phyloP scores from a whole-genome alignment of 2,329 filamentous ascomycete genomes.

The Microcera coccophila region DNA sequence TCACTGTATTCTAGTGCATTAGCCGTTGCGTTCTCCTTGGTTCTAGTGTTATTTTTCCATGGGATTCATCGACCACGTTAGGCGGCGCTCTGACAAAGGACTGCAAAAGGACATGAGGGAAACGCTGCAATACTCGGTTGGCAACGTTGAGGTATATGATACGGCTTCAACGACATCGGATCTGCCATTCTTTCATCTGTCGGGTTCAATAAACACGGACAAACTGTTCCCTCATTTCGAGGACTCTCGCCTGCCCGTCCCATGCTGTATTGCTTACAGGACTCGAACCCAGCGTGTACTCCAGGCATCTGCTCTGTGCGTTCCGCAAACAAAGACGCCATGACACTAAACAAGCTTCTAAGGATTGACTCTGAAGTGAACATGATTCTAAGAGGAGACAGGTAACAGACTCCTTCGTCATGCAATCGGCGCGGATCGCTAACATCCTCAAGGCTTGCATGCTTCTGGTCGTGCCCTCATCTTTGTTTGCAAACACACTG shows the following conservation, averaged over 20 bases:
- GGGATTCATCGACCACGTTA: conserved; percentile 22
- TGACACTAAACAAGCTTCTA: too few relatives aligned
- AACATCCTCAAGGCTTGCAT: too few relatives aligned
- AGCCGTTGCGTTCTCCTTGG: conserved; percentile 21
- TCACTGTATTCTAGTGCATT: conserved; percentile 31
- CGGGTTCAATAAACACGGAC: conserved; percentile 31
- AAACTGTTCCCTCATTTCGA: conserved; percentile 24
- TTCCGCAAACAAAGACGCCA: too few relatives aligned
- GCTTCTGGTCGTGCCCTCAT: too few relatives aligned
- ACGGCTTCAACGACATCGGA: conserved; percentile 21
- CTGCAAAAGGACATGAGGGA: conserved; percentile 18
- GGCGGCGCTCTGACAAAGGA: conserved; percentile 16
- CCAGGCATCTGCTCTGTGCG: too few relatives aligned
- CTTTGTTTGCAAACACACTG: too few relatives aligned
- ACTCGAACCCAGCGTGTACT: too few relatives aligned
- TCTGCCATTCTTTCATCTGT: conserved; percentile 26
- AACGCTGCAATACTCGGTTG: conserved; percentile 15
- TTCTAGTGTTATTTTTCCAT: conserved; percentile 13
- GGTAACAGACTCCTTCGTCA: too few relatives aligned
- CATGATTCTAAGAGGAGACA: too few relatives aligned
- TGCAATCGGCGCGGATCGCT: too few relatives aligned
- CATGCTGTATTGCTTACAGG: neutral
- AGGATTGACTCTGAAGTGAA: too few relatives aligned
- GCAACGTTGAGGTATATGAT: conserved; percentile 15
- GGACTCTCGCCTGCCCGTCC: conserved; percentile 10